phyloP scores from a whole-genome alignment of 1,284 basidiomycete genomes.

The Lignosus rhinocerotis region DNA sequence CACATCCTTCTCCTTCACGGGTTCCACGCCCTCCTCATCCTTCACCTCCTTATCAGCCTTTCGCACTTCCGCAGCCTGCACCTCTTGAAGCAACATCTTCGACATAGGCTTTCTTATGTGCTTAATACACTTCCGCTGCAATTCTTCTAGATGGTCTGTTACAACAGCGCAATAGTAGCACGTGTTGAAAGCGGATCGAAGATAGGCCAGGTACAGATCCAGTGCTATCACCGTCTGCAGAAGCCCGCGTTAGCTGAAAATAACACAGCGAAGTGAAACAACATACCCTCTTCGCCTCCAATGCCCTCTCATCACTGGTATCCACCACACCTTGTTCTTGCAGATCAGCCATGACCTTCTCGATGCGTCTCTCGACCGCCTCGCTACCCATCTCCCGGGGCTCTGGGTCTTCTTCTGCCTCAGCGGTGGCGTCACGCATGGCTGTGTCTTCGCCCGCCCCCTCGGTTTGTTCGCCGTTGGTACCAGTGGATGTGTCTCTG shows the following conservation, averaged over 20 bases:
- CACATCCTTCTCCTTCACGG: slow-evolving; percentile 31
- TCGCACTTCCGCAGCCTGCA: slow-evolving; percentile 47
- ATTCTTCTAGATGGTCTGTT: slow-evolving; percentile 89
- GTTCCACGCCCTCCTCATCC: slow-evolving; percentile 42
- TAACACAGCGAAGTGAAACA: slow-evolving; percentile 15
- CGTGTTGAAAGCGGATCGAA: slow-evolving; percentile 83
- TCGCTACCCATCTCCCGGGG: slow-evolving; percentile 62
- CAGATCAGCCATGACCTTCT: slow-evolving; percentile 69
- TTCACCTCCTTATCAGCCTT: slow-evolving; percentile 41
- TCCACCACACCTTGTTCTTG: slow-evolving; percentile 60
- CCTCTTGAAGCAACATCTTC: slow-evolving; percentile 57
- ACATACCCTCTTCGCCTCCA: slow-evolving; percentile 68
- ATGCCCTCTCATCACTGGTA: slow-evolving; percentile 60
- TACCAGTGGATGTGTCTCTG: slow-evolving; percentile 15
- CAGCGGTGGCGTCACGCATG: slow-evolving; percentile 44
- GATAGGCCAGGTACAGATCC: slow-evolving; percentile 83
- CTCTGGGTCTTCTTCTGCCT: slow-evolving; percentile 55
- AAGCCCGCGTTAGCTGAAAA: slow-evolving; percentile 1
- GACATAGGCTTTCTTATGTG: slow-evolving; percentile 79
- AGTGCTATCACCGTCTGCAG: slow-evolving; percentile 69
- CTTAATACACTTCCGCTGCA: slow-evolving; percentile 90
- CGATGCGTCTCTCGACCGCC: slow-evolving; percentile 73
- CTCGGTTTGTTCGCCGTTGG: slow-evolving; percentile 20
- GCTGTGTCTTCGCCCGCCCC: slow-evolving; percentile 41
- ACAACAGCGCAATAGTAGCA: slow-evolving; percentile 96